Evolutionary conservation across 1,284 basidiomycete genomes (phyloP), one percentile per base, ranked within the genome.

Genomic region (Sutorius eximius): DNA sequence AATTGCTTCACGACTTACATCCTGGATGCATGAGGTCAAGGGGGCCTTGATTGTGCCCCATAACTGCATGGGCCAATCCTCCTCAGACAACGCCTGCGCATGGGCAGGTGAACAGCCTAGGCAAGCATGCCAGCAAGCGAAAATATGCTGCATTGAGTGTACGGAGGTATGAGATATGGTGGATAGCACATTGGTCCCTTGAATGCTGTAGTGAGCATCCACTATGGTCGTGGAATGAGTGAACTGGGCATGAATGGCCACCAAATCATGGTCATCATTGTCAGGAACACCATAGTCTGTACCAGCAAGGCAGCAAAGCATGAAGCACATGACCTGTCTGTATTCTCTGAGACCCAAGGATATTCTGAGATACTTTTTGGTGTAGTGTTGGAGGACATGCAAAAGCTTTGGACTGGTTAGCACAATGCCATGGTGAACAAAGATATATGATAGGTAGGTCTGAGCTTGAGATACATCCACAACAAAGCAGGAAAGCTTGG

Each of bases 201-300:
- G 44, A 5, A 58, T 46, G 15, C 50, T 40, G n/a, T 58, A 58
- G 32, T 58, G 57, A 3, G 50, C 43, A 12, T 58, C 43, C 0
- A 47, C 51, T 6, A 58, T 1, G 0, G 3, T 0, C 0, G 7
- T n/a, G 0, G 43, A 53, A 7, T 58, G 56, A 12, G 40, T 44
- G 36, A 58, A 58, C 24, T 58, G 43, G 0, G 27, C 8, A 34
- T 58, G 5, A n/a, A n/a, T n/a, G n/a, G n/a, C n/a, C n/a, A n/a
- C n/a, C n/a, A n/a, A n/a, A n/a, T n/a, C n/a, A n/a, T 41, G 20
- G 6, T 58, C 38, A 2, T 46, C 55, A 3, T 34, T 12, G 4
- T 58, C 55, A 0, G 55, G 38, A 0, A 2, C n/a, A 0, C 46
- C 43, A 34, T 18, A 58, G 36, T 58, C 56, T 1, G 47, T 30